These are phyloP conservation scores for Candida railenensis DNA, from an alignment of 805 yeast genomes.

Conservation along the genomic window DNA sequence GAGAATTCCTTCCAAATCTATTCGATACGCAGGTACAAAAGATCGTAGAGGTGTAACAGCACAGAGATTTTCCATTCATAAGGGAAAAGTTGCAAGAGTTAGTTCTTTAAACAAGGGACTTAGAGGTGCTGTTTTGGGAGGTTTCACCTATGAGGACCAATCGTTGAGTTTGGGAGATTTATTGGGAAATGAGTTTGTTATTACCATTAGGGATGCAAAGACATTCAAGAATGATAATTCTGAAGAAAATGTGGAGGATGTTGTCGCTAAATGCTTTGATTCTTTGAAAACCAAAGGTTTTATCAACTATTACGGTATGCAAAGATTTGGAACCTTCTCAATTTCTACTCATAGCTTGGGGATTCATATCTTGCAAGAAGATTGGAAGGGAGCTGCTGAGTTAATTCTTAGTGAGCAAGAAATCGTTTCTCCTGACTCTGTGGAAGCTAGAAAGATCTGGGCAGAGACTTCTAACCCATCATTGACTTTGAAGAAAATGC, in stretches of 20 bases:
- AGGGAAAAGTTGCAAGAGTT: constrained; percentile 71
- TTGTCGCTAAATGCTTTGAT: constrained; percentile 51
- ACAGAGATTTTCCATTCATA: constrained; percentile 71
- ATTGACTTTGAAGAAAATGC: constrained; percentile 72
- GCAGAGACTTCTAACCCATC: constrained; percentile 65
- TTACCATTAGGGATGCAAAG: constrained; percentile 76
- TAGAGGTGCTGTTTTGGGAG: constrained; percentile 77
- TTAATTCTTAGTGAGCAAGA: constrained; percentile 84
- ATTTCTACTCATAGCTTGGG: constrained; percentile 90
- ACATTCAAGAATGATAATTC: constrained; percentile 22
- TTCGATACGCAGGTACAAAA: constrained; percentile 92
- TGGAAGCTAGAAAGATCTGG: constrained; percentile 84
- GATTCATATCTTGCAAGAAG: constrained; percentile 59
- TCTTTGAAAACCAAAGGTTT: constrained; percentile 71
- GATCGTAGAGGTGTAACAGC: constrained; percentile 96
- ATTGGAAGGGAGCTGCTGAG: constrained; percentile 81
- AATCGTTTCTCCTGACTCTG: constrained; percentile 76
- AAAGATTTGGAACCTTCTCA: constrained; percentile 94
- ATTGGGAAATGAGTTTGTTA: constrained; percentile 83
- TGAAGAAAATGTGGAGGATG: constrained; percentile 38
- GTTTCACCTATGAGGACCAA: constrained; percentile 63
- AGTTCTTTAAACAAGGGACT: constrained; percentile 73
- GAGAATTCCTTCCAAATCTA: constrained; percentile 65
- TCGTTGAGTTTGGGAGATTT: constrained; percentile 78
- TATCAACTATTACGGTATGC: constrained; percentile 97